A percentile compares a stretch with the other conserved stretches of the same genome.
Evolutionary conservation across 345 rosid species (phyloP).

Genomic region (Eucalyptus pauciflora): DNA sequence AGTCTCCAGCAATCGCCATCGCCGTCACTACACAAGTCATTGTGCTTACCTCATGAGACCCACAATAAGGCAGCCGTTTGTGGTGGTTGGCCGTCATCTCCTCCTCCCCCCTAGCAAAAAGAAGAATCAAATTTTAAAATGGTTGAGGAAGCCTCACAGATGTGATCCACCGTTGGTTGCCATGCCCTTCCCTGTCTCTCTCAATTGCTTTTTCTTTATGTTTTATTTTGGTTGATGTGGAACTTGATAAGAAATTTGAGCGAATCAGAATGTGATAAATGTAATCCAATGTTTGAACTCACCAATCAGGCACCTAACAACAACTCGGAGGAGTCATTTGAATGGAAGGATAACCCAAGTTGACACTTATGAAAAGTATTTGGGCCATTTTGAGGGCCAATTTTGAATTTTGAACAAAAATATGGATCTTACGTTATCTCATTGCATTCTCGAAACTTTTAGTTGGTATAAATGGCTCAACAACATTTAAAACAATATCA

Average conservation of each 20-base stretch:
- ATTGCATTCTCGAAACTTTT: neutral
- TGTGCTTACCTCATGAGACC: too few relatives aligned
- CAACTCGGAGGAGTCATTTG: neutral
- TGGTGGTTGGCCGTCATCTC: too few relatives aligned
- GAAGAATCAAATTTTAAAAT: too few relatives aligned
- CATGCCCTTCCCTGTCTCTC: neutral
- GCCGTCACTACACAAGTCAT: too few relatives aligned
- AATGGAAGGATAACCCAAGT: neutral
- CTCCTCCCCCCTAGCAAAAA: too few relatives aligned
- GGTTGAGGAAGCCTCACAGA: too few relatives aligned
- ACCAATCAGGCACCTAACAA: neutral
- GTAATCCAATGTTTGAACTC: neutral
- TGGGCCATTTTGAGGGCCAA: neutral
- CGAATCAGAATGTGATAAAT: neutral
- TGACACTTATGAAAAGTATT: neutral
- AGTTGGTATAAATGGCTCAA: neutral
- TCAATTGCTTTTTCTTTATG: neutral
- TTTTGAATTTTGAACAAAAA: neutral
- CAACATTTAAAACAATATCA: neutral
- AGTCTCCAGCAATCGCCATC: too few relatives aligned
- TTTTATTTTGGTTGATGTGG: neutral
- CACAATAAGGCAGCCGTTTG: too few relatives aligned
- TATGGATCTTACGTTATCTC: neutral
- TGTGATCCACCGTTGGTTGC: too few relatives aligned
- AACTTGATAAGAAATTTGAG: neutral